phyloP scores from a whole-genome alignment of 495 filamentous ascomycete species.

The Lasiosphaeriaceae sp. region DNA sequence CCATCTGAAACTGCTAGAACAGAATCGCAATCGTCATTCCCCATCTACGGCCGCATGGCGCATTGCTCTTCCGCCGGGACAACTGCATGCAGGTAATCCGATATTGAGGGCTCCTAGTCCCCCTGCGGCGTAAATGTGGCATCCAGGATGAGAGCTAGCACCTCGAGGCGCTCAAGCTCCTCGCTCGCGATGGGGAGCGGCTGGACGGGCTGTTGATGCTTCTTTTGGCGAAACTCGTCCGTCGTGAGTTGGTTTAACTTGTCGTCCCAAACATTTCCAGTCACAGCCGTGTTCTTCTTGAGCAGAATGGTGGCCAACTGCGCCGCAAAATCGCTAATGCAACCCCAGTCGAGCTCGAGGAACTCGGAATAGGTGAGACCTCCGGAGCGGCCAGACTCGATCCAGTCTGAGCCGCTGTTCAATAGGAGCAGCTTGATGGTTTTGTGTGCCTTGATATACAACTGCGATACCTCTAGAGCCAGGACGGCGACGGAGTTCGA shows the following conservation, averaged over 20 bases:
- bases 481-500: background rate
- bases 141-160: background rate
- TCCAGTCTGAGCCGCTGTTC: slow-evolving; percentile 15
- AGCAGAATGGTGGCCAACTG: slow-evolving; percentile 7
- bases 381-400: slow-evolving; percentile 6
- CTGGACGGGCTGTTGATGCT: too few relatives aligned
- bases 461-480: background rate
- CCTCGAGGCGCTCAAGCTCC: background rate
- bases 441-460: background rate
- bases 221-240: too few relatives aligned
- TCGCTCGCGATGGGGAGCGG: background rate
- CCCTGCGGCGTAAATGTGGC: background rate
- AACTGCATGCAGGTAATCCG: too few relatives aligned
- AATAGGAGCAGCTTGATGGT: slow-evolving; percentile 6
- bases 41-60: too few relatives aligned
- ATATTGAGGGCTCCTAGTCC: background rate
- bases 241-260: background rate
- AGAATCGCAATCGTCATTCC: too few relatives aligned
- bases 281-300: background rate
- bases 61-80: too few relatives aligned
- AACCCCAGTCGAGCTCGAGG: slow-evolving; percentile 11
- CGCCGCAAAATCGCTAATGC: slow-evolving; percentile 10
- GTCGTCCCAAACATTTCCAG: background rate
- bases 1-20: too few relatives aligned
- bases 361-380: slow-evolving; percentile 16